Base-by-base conservation (phyloP, 768 basidiomycete genomes). In the Podaxis pistillaris region DNA sequence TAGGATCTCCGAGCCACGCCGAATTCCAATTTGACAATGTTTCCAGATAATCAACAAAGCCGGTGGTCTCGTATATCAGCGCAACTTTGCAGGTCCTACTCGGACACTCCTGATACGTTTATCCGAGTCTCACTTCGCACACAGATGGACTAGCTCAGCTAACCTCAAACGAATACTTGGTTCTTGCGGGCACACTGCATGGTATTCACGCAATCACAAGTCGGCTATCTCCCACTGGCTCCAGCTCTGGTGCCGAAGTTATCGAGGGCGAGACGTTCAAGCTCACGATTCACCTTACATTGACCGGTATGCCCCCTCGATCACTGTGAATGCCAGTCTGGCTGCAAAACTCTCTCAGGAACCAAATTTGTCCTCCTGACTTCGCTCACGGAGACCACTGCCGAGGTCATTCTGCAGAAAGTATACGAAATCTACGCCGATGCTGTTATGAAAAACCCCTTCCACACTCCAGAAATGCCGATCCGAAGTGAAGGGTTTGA, bases 381-480 rank as follows among this genome's bases (percentile, higher is more conserved):
- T 17, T 94, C 95, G 1, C 75, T 93, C 41, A 79, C 85, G 1
- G 92, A 94, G 68, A 77, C 85, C 7, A 83, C 83, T 1, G 86
- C 91, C 37, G 93, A 84, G 56, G 69, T 83, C 2, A 79, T 90
- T 22, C 78, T 99, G 44, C 88, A 90, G 69, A 92, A 88, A 72
- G 88, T 94, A 52, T 98, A 98, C 74, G 94, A 98, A 73, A 86
- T 85, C 19, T 99, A 98, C 73, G 84, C 96, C 0, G 97, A 98
- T 71, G 87, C 91, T 1, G 95, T 95, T 59, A 96, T 98, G 93
- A 98, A 98, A 81, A 98, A 98, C 71, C 97, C 97, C 0, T 99
- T 99, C 75, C 94, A 98, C 74, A 96, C 94, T 4, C 92, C 91
- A n/a, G 97, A 98, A 73, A 99, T 98, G 96, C 97, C 97, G 1